A percentile compares a stretch with the other conserved stretches of the same genome.
phyloP scores from a whole-genome alignment of 768 basidiomycete species.

The Tylopilus subfusipes region DNA sequence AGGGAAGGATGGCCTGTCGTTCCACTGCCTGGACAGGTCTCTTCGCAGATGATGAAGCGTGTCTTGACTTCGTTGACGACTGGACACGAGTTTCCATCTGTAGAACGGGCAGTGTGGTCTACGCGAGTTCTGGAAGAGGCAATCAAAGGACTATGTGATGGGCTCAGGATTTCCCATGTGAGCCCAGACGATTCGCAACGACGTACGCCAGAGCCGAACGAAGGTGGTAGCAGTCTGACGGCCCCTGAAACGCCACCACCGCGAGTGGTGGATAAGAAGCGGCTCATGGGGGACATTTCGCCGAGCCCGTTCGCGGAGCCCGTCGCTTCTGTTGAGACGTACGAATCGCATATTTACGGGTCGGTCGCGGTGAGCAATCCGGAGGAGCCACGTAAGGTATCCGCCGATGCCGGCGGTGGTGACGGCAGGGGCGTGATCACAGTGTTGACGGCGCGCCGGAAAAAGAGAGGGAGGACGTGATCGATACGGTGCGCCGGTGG shows the following conservation, averaged over 20 bases:
- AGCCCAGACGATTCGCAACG: conserved; percentile 27
- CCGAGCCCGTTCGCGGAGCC: conserved; percentile 70
- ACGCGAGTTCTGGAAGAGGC: conserved; percentile 69
- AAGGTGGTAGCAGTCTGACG: neutral
- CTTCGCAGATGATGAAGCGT: conserved; percentile 64
- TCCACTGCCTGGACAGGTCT: conserved; percentile 59
- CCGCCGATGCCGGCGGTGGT: conserved; percentile 7
- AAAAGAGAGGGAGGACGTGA: conserved; percentile 37
- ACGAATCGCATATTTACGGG: conserved; percentile 59
- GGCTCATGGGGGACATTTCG: conserved; percentile 44
- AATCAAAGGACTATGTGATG: conserved; percentile 70
- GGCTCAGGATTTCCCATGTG: conserved; percentile 39
- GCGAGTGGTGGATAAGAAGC: conserved; percentile 20
- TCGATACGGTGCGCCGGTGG: neutral
- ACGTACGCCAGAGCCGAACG: conserved; percentile 42
- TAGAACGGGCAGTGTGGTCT: conserved; percentile 59
- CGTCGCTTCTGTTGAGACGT: conserved; percentile 57
- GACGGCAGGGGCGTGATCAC: conserved; percentile 38
- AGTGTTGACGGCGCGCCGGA: conserved; percentile 59
- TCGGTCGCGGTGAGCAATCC: conserved; percentile 50
- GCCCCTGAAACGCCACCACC: conserved; percentile 53
- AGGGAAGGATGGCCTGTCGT: conserved; percentile 43
- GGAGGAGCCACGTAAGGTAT: conserved; percentile 26
- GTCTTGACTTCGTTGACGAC: conserved; percentile 65
- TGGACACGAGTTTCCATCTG: conserved; percentile 73